Conservation (phyloP, 2,329 filamentous ascomycete species). For the Furcasterigmium sp. region DNA sequence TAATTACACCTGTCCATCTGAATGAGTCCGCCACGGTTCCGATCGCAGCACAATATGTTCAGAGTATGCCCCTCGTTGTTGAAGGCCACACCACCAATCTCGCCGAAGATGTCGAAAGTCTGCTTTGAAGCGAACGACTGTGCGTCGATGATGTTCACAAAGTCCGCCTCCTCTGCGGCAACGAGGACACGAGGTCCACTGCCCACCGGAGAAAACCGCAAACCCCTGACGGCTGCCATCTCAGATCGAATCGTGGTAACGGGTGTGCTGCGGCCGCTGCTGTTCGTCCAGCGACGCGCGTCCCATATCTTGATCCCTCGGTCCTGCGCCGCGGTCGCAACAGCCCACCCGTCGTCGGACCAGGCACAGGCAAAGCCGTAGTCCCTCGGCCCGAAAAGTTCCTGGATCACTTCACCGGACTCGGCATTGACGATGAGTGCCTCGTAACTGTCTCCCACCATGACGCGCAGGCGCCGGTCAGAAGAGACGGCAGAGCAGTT, state of each 20-base stretch:
- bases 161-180: slow-evolving; percentile 71
- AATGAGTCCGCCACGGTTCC: slow-evolving; percentile 60
- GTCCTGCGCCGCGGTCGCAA: slow-evolving; percentile 76
- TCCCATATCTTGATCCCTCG: slow-evolving; percentile 71
- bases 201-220: slow-evolving; percentile 68
- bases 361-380: slow-evolving; percentile 75
- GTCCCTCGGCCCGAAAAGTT: slow-evolving; percentile 60
- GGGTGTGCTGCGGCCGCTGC: slow-evolving; percentile 40
- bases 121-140: slow-evolving; percentile 61
- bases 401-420: slow-evolving; percentile 51
- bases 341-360: slow-evolving; percentile 70
- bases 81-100: slow-evolving; percentile 65
- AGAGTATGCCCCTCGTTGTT: slow-evolving; percentile 62
- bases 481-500: slow-evolving; percentile 72
- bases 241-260: slow-evolving; percentile 55
- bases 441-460: slow-evolving; percentile 65
- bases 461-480: slow-evolving; percentile 63
- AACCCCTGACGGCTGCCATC: slow-evolving; percentile 62
- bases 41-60: slow-evolving; percentile 64
- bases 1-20: slow-evolving; percentile 49
- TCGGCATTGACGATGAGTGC: slow-evolving; percentile 67
- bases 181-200: slow-evolving; percentile 63
- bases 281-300: slow-evolving; percentile 60
- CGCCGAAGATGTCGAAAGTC: slow-evolving; percentile 68
- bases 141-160: slow-evolving; percentile 65